Conservation (phyloP, 2,329 filamentous ascomycete genomes). For the Fusarium chlamydosporum region DNA sequence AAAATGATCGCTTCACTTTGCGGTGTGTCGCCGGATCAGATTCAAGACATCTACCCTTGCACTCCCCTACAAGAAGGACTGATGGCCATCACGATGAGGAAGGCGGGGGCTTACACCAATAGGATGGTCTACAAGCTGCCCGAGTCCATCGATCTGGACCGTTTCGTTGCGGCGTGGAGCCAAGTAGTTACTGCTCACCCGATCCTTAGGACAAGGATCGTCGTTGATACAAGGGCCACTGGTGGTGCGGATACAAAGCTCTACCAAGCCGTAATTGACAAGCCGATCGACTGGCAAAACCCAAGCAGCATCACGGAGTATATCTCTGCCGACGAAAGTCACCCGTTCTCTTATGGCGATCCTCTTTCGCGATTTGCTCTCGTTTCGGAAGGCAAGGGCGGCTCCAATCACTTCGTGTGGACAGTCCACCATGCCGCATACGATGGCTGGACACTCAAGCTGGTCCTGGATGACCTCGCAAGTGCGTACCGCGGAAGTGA, state of each 20-base stretch:
- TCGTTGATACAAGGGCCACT: slow-evolving; percentile 15
- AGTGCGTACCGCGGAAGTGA: slow-evolving; percentile 8
- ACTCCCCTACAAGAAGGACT: slow-evolving; percentile 14
- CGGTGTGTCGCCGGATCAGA: slow-evolving; percentile 6
- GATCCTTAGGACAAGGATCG: slow-evolving; percentile 16
- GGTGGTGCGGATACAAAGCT: slow-evolving; percentile 13
- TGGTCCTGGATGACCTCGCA: slow-evolving; percentile 12
- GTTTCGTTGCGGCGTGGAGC: slow-evolving; percentile 14
- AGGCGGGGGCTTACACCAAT: slow-evolving; percentile 9
- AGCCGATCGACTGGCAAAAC: slow-evolving; percentile 12
- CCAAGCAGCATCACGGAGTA: slow-evolving; percentile 15
- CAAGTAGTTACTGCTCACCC: slow-evolving; percentile 15
- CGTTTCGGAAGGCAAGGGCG: slow-evolving; percentile 8
- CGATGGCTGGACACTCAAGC: slow-evolving; percentile 13
- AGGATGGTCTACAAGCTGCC: slow-evolving; percentile 15
- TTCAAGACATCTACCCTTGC: slow-evolving; percentile 15
- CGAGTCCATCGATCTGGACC: slow-evolving; percentile 12
- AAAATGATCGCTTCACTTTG: slow-evolving; percentile 15
- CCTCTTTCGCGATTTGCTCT: slow-evolving; percentile 16
- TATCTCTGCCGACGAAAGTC: slow-evolving; percentile 13
- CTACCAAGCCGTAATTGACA: slow-evolving; percentile 17
- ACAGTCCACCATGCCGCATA: slow-evolving; percentile 16
- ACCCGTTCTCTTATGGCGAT: slow-evolving; percentile 14
- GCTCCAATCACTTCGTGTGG: slow-evolving; percentile 5
- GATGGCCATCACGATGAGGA: slow-evolving; percentile 13